phyloP scores from a whole-genome alignment of 768 basidiomycete species.

The Symmetrospora coprosmae region DNA sequence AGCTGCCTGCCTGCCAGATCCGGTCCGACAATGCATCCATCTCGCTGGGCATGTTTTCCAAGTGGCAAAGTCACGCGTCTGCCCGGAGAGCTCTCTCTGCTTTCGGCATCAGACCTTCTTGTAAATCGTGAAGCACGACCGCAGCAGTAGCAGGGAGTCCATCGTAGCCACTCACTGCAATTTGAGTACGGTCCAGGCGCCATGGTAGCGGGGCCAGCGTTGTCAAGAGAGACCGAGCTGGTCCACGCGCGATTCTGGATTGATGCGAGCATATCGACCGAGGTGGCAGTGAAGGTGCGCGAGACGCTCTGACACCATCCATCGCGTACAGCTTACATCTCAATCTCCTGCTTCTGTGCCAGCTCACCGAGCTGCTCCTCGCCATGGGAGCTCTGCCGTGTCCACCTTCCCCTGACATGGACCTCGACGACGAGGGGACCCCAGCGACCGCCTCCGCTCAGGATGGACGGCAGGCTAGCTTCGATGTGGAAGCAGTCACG shows the following conservation, averaged over 20 bases:
- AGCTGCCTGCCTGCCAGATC: no score
- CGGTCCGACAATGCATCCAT: no score
- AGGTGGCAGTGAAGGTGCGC: neutral
- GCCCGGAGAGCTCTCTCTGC: no score
- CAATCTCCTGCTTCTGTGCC: neutral
- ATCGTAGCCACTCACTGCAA: no score
- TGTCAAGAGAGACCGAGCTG: constrained; percentile 10
- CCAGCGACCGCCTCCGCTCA: neutral
- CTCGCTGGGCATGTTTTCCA: no score
- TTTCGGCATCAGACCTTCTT: no score
- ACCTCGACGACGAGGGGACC: neutral
- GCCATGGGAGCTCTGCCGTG: constrained; percentile 11
- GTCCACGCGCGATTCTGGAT: constrained; percentile 1
- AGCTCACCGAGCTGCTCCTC: constrained; percentile 24
- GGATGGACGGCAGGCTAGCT: neutral
- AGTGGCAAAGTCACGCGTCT: no score
- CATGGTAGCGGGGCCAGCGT: neutral
- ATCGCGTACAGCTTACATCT: neutral
- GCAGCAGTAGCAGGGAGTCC: no score
- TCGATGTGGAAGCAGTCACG: constrained; percentile 39
- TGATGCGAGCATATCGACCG: neutral
- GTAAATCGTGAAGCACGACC: no score
- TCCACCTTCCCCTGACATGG: neutral
- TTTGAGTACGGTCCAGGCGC: no score
- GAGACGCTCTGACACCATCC: no score